phyloP scores from a whole-genome alignment of 352 stramenopile species.

The Phytophthora meadii region DNA sequence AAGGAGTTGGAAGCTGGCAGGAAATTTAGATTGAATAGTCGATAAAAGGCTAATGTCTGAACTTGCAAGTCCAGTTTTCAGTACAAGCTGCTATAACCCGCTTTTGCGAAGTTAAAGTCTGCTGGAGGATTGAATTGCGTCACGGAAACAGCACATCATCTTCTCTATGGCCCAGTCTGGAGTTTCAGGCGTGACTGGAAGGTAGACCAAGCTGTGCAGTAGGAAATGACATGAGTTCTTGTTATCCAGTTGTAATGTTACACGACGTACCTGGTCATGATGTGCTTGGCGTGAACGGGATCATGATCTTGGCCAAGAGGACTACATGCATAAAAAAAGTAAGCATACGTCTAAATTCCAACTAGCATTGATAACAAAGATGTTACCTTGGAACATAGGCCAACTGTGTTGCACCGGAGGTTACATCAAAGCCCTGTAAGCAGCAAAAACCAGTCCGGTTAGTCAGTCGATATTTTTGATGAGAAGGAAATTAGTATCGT shows the following conservation, averaged over 20 bases:
- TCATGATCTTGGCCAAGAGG: slow-evolving; percentile 58
- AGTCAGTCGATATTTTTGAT: not conserved
- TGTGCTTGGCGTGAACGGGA: slow-evolving; percentile 65
- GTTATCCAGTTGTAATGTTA: not conserved
- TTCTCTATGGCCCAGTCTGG: slow-evolving; percentile 82
- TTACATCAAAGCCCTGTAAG: slow-evolving; percentile 80
- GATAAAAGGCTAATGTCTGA: slow-evolving; percentile 1
- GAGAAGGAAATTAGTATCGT: slow-evolving; percentile 5
- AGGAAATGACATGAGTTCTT: too few species aligned
- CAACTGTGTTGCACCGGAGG: slow-evolving; percentile 75
- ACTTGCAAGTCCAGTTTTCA: slow-evolving; percentile 4
- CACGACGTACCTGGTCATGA: slow-evolving; percentile 72
- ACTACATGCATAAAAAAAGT: slow-evolving; percentile 22
- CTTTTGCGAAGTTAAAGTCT: slow-evolving; percentile 26
- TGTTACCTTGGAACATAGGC: slow-evolving; percentile 70
- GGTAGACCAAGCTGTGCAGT: slow-evolving; percentile 67
- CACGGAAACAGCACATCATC: slow-evolving; percentile 71
- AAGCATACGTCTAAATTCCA: not conserved
- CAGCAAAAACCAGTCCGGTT: not conserved
- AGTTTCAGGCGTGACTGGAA: slow-evolving; percentile 80
- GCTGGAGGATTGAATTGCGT: slow-evolving; percentile 50
- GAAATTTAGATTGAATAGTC: slow-evolving; percentile 6
- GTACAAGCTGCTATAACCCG: not conserved
- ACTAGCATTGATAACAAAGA: not conserved
- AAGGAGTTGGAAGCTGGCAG: slow-evolving; percentile 2